phyloP scores from a whole-genome alignment of 1,284 basidiomycete genomes.

The Cryptococcus wingfieldii region DNA sequence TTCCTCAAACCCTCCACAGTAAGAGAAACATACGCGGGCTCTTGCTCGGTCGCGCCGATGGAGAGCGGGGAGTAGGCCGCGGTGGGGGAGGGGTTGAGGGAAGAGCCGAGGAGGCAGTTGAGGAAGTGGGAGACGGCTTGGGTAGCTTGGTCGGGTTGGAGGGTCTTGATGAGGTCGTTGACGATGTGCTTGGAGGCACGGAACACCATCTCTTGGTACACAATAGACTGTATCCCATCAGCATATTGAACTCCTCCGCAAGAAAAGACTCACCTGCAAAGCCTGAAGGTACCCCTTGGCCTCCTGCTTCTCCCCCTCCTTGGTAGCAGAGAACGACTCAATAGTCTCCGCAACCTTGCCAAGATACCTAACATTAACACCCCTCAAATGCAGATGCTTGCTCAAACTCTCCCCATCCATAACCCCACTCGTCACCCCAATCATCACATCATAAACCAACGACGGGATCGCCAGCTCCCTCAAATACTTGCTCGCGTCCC shows the following conservation, averaged over 20 bases:
- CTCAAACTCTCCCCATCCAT: constrained; percentile 54
- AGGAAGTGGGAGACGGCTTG: constrained; percentile 55
- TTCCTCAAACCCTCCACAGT: constrained; percentile 51
- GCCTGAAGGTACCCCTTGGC: constrained; percentile 40
- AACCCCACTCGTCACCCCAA: constrained; percentile 49
- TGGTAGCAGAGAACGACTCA: constrained; percentile 45
- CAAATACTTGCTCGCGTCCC: constrained; percentile 54
- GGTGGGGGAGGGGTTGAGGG: constrained; percentile 48
- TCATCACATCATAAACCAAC: constrained; percentile 53
- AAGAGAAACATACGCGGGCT: constrained; percentile 51
- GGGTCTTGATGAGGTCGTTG: constrained; percentile 46
- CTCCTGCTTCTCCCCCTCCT: constrained; percentile 26
- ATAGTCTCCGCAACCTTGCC: constrained; percentile 51
- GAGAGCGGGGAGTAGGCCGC: constrained; percentile 46
- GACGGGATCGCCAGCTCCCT: constrained; percentile 52
- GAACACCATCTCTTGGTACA: constrained; percentile 56
- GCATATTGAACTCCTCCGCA: constrained; percentile 21
- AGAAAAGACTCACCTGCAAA: constrained; percentile 34
- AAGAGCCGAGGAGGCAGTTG: constrained; percentile 56
- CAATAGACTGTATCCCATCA: constrained; percentile 29
- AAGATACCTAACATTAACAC: constrained; percentile 60
- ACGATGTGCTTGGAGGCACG: constrained; percentile 56
- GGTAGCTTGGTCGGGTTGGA: constrained; percentile 47
- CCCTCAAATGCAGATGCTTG: constrained; percentile 53
- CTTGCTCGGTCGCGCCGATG: constrained; percentile 23